These are phyloP conservation scores for Streptanthus diversifolius DNA, from an alignment of 345 rosid species.

Conservation along the genomic window DNA sequence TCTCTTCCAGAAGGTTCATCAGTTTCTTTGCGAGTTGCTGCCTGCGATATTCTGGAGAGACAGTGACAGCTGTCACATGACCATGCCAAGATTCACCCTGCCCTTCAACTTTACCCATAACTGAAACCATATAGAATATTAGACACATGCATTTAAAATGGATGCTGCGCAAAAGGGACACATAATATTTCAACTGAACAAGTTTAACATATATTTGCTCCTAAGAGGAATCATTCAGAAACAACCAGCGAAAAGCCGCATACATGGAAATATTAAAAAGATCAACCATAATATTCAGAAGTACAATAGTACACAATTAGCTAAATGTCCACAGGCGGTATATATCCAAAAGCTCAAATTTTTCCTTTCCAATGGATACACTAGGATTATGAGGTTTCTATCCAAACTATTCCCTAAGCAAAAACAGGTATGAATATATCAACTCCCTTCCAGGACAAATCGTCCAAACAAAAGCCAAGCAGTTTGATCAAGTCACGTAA, in stretches of 20 bases:
- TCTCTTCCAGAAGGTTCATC: constrained; percentile 81
- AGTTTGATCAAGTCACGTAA: neutral
- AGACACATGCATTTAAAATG: neutral
- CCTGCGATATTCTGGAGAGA: constrained; percentile 81
- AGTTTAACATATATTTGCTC: neutral
- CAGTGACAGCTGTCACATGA: constrained; percentile 94
- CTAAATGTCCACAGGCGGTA: neutral
- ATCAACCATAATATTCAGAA: neutral
- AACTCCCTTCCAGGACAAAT: neutral
- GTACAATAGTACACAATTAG: neutral
- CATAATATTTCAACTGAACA: neutral
- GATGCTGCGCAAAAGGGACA: neutral
- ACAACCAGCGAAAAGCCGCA: neutral
- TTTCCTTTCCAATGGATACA: neutral
- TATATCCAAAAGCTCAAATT: neutral
- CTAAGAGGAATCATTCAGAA: neutral
- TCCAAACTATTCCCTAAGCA: neutral
- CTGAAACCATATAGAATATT: constrained; percentile 39
- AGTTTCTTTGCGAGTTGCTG: constrained; percentile 87
- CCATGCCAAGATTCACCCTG: constrained; percentile 99
- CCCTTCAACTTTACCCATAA: constrained; percentile 97
- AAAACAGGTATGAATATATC: neutral
- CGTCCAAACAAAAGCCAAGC: neutral
- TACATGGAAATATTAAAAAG: neutral
- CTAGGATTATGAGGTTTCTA: neutral